Conservation (phyloP, 768 basidiomycete species). For the Tulasnella sp. region DNA sequence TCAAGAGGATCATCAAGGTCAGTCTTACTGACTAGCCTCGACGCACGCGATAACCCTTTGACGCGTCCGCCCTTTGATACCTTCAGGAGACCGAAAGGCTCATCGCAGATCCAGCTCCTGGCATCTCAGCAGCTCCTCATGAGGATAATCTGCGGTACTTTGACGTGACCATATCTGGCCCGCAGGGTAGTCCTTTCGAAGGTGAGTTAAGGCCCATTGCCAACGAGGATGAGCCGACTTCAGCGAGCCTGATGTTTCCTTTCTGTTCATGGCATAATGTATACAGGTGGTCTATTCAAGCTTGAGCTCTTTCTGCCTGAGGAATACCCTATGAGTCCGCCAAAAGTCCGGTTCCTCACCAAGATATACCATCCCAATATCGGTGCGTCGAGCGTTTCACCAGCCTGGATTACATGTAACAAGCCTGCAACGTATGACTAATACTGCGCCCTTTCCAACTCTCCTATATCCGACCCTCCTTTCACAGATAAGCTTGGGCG, state of each 20-base stretch:
- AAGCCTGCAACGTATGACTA: neutral
- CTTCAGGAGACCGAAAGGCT: constrained; percentile 91
- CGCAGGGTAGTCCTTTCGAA: constrained; percentile 85
- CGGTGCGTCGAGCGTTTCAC: no score
- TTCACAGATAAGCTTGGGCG: constrained; percentile 87
- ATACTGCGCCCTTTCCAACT: no score
- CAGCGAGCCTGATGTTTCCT: neutral
- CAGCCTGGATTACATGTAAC: no score
- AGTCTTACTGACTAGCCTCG: neutral
- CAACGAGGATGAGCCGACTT: no score
- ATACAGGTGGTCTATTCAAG: constrained; percentile 80
- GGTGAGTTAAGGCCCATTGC: no score
- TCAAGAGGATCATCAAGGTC: constrained; percentile 19
- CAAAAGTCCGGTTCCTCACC: constrained; percentile 94
- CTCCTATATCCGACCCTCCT: no score
- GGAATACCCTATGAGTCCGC: constrained; percentile 99
- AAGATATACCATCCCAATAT: constrained; percentile 99
- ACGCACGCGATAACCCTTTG: neutral
- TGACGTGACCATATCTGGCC: constrained; percentile 93
- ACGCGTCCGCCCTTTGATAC: neutral
- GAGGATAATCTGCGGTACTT: constrained; percentile 98
- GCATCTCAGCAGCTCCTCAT: constrained; percentile 89
- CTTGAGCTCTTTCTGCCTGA: constrained; percentile 98
- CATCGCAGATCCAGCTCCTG: constrained; percentile 91
- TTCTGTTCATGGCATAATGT: constrained; percentile 8